Base-by-base conservation (phyloP, 2,329 filamentous ascomycete species). In the Huntiella abstrusa region DNA sequence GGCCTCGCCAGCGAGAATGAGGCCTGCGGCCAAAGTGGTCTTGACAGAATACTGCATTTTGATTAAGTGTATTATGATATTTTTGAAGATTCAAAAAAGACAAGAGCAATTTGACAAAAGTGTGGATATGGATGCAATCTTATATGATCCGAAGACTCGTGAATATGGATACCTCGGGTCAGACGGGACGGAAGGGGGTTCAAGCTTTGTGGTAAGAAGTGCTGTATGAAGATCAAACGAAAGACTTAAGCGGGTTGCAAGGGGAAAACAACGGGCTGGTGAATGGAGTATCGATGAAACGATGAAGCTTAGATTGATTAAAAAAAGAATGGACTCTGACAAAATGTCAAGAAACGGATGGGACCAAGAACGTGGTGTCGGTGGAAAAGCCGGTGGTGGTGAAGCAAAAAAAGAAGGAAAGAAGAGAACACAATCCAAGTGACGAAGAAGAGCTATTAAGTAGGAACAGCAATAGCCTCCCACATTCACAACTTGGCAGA, bases 1-100 rank as follows among this genome's bases (percentile, higher is more conserved):
- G 44, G 62, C 62, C 28, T 64, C 55, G 53, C 62, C 59, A 46
- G 64, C 58, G 51, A 63, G 62, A 50, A 64, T 55, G 51, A 69
- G 54, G 47, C 64, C 59, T 52, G 67, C 57, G 38, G 63, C 56
- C 49, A 62, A 46, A 40, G 50, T 46, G 22, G 54, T 45, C 36
- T 52, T 52, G 48, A 53, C 45, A 28, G 45, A 48, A 11, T 49
- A 49, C 46, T 28, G 54, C 60, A 63, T 64, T 52, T 48, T 58
- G 53, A 41, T 33, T 47, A 48, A 15, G 10, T 38, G 15, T 40
- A 15, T 38, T 32, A 44, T 46, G 22, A 34, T 46, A 32, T 2
- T 15, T 6, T 17, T 33, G 28, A 46, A 47, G 37, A 45, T 44
- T 28, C 28, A 35, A 33, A 43, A 43, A 43, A 6, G 19, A 32